A percentile compares a stretch with the other conserved stretches of the same genome.
Conservation (phyloP, 345 rosid species). For the Camelina sativa region DNA sequence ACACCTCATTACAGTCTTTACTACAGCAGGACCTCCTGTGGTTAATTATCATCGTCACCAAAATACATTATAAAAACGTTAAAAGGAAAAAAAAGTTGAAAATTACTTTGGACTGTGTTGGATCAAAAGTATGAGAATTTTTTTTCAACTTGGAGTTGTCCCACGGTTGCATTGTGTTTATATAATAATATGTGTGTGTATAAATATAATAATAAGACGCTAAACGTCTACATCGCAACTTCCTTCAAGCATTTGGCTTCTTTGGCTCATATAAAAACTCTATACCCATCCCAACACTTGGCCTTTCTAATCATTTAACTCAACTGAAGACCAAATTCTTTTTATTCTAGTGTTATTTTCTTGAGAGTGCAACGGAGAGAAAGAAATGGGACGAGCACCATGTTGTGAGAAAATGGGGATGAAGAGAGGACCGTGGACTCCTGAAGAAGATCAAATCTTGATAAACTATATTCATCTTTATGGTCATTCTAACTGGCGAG, state of each 20-base stretch:
- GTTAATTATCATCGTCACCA: slow-evolving; percentile 3
- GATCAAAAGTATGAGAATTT: slow-evolving; percentile 31
- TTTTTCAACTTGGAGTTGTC: slow-evolving; percentile 40
- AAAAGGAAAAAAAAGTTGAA: neutral
- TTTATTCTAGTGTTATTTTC: slow-evolving; percentile 7
- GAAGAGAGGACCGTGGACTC: slow-evolving; percentile 84
- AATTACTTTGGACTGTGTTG: slow-evolving; percentile 22
- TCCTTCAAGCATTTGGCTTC: slow-evolving; percentile 37
- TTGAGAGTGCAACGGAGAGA: slow-evolving; percentile 8
- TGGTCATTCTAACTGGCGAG: slow-evolving; percentile 81
- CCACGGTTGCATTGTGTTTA: slow-evolving; percentile 38
- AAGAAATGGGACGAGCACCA: slow-evolving; percentile 75
- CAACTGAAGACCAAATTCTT: neutral
- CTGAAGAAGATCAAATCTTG: slow-evolving; percentile 66
- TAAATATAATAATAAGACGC: slow-evolving; percentile 18
- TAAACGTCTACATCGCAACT: slow-evolving; percentile 34
- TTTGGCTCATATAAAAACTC: slow-evolving; percentile 29
- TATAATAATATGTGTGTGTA: slow-evolving; percentile 6
- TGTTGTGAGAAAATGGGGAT: slow-evolving; percentile 81
- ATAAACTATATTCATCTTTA: slow-evolving; percentile 53
- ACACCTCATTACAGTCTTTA: neutral
- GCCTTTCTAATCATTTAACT: slow-evolving; percentile 27
- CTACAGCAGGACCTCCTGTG: neutral
- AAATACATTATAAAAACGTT: neutral
- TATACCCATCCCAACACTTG: slow-evolving; percentile 25